Percentiles rank a stretch among this genome's conserved stretches.
Evolutionary conservation across 2,329 filamentous ascomycete genomes (phyloP).

Genomic region (Davidsoniella neocaledoniae): DNA sequence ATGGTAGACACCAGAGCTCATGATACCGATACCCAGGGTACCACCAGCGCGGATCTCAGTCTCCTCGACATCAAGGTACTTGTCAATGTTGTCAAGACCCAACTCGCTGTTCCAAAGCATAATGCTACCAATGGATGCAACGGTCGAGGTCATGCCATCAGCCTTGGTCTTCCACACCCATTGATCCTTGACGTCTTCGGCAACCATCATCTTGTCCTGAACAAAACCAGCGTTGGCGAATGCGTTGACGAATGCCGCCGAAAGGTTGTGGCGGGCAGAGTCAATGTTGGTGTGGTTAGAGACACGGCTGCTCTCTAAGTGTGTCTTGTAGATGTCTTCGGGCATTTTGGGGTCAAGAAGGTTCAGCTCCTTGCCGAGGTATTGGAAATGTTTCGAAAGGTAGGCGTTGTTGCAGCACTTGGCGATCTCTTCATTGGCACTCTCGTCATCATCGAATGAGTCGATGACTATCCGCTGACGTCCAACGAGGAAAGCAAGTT

Average conservation of each 20-base stretch:
- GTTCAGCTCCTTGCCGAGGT: conserved; percentile 86
- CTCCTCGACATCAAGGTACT: conserved; percentile 75
- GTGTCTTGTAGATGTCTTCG: conserved; percentile 98
- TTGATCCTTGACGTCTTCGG: conserved; percentile 70
- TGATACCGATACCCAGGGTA: conserved; percentile 82
- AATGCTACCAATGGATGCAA: conserved; percentile 81
- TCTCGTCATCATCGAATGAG: conserved; percentile 41
- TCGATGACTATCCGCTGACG: conserved; percentile 80
- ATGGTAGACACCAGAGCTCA: conserved; percentile 79
- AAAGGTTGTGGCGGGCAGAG: conserved; percentile 87
- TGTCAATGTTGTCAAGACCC: conserved; percentile 85
- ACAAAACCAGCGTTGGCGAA: conserved; percentile 94
- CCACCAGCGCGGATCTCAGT: conserved; percentile 69
- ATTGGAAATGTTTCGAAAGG: conserved; percentile 83
- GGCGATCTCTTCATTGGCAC: conserved; percentile 56
- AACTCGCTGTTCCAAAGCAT: conserved; percentile 87
- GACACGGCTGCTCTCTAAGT: conserved; percentile 86
- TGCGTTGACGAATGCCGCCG: conserved; percentile 88
- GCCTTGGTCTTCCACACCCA: conserved; percentile 99
- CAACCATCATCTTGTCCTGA: conserved; percentile 94
- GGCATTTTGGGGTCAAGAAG: conserved; percentile 92
- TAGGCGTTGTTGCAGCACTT: conserved; percentile 81
- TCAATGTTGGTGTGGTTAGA: conserved; percentile 88
- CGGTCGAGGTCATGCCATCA: conserved; percentile 91
- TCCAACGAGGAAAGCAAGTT: conserved; percentile 83